Percentiles rank a stretch among this genome's conserved stretches.
These are phyloP conservation scores for Globisporangium carolinianum DNA, from an alignment of 352 stramenopile species.

Conservation along the genomic window DNA sequence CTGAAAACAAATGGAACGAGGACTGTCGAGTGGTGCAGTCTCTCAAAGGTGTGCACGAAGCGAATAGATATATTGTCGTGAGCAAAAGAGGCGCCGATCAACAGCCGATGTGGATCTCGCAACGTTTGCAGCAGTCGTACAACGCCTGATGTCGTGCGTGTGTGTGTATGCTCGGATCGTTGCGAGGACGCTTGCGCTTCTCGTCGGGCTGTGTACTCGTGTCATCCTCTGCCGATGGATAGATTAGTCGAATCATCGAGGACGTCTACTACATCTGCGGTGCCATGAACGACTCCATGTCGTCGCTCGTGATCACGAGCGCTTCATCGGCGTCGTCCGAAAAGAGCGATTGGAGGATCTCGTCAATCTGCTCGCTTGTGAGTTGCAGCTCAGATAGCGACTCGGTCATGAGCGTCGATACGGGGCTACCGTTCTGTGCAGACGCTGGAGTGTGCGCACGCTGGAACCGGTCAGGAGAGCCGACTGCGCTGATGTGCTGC, in stretches of 20 bases:
- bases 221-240: not conserved
- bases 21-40: too few species aligned
- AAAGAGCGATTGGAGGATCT: slow-evolving; percentile 7
- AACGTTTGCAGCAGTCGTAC: too few species aligned
- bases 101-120: too few species aligned
- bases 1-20: too few species aligned
- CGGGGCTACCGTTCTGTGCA: not conserved
- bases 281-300: slow-evolving; percentile 1
- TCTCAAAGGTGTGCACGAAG: too few species aligned
- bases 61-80: too few species aligned
- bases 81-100: too few species aligned
- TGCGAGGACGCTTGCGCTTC: not conserved
- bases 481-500: not conserved
- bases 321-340: slow-evolving; percentile 1
- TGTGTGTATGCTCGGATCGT: not conserved
- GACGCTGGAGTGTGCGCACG: not conserved
- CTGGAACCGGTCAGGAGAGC: not conserved
- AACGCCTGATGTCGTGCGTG: not conserved
- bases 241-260: not conserved
- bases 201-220: not conserved
- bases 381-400: slow-evolving; percentile 2
- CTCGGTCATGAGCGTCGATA: slow-evolving; percentile 1
- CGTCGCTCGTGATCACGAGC: slow-evolving; percentile 1
- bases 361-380: slow-evolving; percentile 8
- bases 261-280: not conserved